Conservation (phyloP, 2,329 filamentous ascomycete genomes). For the Lecanosticta acicola region DNA sequence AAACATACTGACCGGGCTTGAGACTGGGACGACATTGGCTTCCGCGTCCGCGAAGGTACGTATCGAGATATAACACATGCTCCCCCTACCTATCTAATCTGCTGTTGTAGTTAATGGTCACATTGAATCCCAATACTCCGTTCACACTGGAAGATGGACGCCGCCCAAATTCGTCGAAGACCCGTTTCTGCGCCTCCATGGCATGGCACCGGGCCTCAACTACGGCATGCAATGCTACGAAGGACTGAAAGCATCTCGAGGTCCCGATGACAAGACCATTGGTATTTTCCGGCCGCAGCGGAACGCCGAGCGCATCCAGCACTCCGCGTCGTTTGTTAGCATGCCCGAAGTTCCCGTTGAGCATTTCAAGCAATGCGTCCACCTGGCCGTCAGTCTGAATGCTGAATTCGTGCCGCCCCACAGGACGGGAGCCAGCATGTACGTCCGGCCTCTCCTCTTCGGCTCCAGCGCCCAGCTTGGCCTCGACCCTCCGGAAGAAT, state of each 20-base stretch:
- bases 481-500: conserved; percentile 81
- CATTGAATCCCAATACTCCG: conserved; percentile 78
- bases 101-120: conserved; percentile 75
- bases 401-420: conserved; percentile 88
- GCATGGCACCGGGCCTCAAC: conserved; percentile 91
- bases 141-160: conserved; percentile 69
- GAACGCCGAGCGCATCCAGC: conserved; percentile 79
- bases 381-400: conserved; percentile 78
- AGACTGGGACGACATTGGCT: conserved; percentile 93
- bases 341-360: conserved; percentile 73
- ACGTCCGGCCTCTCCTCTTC: conserved; percentile 83
- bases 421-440: conserved; percentile 83
- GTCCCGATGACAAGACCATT: conserved; percentile 62
- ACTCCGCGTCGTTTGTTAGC: conserved; percentile 76
- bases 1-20: conserved; percentile 11
- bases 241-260: conserved; percentile 93
- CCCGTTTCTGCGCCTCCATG: conserved; percentile 82
- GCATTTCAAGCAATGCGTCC: conserved; percentile 69
- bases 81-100: conserved; percentile 1
- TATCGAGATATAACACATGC: neutral
- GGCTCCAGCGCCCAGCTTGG: conserved; percentile 83
- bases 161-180: conserved; percentile 72
- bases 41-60: conserved; percentile 81
- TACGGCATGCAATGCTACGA: conserved; percentile 98
- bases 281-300: conserved; percentile 81